Evolutionary conservation across 768 basidiomycete genomes (phyloP).

Genomic region (Auriscalpium vulgare): DNA sequence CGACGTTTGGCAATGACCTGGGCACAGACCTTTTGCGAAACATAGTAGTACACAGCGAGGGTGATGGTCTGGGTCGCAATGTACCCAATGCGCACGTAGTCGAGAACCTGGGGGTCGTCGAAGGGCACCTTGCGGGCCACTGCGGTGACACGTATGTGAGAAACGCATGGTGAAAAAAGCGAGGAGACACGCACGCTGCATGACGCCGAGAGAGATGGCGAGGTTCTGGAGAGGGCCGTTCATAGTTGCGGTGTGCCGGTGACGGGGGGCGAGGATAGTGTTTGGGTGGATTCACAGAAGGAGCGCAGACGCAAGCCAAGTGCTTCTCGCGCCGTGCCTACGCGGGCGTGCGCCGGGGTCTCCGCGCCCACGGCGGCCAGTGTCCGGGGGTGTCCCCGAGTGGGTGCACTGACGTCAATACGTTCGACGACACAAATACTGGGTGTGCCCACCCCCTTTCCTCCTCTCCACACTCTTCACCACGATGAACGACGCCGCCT

Average conservation of each 20-base stretch:
- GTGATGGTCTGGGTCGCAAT: slow-evolving; percentile 64
- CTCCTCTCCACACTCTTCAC: not conserved
- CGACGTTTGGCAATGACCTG: too few species aligned
- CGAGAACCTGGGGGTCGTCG: slow-evolving; percentile 76
- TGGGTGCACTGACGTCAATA: not conserved
- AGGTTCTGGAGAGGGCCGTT: slow-evolving; percentile 41
- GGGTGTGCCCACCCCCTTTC: not conserved
- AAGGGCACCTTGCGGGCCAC: slow-evolving; percentile 90
- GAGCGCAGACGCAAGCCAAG: not conserved
- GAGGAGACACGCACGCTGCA: slow-evolving; percentile 57
- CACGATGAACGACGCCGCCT: slow-evolving; percentile 37
- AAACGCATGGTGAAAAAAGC: not conserved
- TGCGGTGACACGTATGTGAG: slow-evolving; percentile 24
- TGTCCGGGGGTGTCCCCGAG: not conserved
- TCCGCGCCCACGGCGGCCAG: not conserved
- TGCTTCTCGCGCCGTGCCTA: not conserved
- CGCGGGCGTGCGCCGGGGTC: not conserved
- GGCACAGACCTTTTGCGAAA: slow-evolving; percentile 57
- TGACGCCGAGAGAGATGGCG: slow-evolving; percentile 83
- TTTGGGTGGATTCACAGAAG: not conserved
- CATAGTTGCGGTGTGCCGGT: slow-evolving; percentile 1
- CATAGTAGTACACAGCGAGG: slow-evolving; percentile 72
- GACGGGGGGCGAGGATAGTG: not conserved
- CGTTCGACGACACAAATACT: not conserved
- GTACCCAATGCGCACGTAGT: slow-evolving; percentile 81